phyloP scores from a whole-genome alignment of 179 eudicot species.

The Nepenthes alata region DNA sequence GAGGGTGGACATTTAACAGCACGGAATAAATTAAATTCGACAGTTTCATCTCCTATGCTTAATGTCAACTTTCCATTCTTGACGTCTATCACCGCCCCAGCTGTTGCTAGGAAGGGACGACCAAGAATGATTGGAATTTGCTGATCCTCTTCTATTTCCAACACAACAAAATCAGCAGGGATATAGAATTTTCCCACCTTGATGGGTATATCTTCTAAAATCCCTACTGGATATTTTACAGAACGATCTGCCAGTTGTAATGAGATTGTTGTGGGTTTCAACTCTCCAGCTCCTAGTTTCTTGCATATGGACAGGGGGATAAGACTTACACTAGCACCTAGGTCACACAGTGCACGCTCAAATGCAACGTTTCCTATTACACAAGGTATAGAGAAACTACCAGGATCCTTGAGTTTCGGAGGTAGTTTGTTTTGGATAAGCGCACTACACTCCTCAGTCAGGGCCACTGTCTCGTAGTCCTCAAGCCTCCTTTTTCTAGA shows the following conservation, averaged over 20 bases:
- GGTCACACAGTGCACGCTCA: constrained; percentile 3
- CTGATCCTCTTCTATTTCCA: constrained; percentile 9
- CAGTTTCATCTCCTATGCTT: background rate
- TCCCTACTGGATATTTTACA: constrained; percentile 6
- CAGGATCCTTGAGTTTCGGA: constrained; percentile 9
- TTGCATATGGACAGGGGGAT: constrained; percentile 4
- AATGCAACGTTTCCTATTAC: background rate
- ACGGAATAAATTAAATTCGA: background rate
- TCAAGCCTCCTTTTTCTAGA: constrained; percentile 3
- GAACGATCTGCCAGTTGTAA: constrained; percentile 6
- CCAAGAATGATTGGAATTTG: constrained; percentile 9
- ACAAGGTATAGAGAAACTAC: constrained; percentile 7
- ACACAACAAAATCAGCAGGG: constrained; percentile 10
- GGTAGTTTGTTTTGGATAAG: constrained; percentile 5
- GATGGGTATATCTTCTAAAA: constrained; percentile 9
- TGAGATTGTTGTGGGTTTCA: background rate
- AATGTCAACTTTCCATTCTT: constrained; percentile 1
- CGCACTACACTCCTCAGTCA: constrained; percentile 7
- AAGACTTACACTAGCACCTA: constrained; percentile 6
- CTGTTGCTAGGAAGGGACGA: constrained; percentile 6
- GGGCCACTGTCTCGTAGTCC: constrained; percentile 1
- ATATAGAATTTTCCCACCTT: constrained; percentile 7
- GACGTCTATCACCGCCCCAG: constrained; percentile 8
- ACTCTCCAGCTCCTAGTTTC: constrained; percentile 1
- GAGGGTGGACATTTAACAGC: background rate